phyloP scores from a whole-genome alignment of 331 rosid species.

The Prunus yedoensis region DNA sequence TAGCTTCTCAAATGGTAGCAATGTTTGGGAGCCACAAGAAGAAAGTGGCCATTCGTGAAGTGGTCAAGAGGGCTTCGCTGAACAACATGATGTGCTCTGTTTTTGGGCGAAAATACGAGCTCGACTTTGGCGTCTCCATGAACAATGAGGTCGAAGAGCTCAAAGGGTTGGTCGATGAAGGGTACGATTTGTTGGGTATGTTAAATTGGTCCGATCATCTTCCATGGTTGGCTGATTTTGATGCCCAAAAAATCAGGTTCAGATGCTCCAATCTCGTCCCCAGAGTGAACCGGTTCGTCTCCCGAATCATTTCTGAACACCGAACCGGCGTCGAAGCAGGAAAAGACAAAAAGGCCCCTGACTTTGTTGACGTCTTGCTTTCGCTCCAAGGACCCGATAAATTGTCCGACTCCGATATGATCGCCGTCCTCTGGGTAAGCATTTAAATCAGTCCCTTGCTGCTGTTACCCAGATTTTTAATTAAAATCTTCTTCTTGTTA shows the following conservation, averaged over 20 bases:
- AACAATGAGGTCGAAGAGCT: conserved; percentile 46
- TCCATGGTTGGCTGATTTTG: conserved; percentile 60
- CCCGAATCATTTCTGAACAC: conserved; percentile 59
- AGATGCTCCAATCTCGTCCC: conserved; percentile 68
- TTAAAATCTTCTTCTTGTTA: background rate
- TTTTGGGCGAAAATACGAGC: conserved; percentile 54
- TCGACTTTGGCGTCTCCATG: conserved; percentile 16
- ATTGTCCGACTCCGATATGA: conserved; percentile 72
- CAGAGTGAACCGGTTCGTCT: conserved; percentile 68
- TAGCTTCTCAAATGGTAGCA: conserved; percentile 50
- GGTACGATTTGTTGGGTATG: conserved; percentile 73
- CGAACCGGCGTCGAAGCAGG: conserved; percentile 17
- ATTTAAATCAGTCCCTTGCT: background rate
- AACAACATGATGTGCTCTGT: conserved; percentile 82
- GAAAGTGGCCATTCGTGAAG: conserved; percentile 27
- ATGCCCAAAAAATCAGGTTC: conserved; percentile 66
- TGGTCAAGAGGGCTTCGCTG: conserved; percentile 63
- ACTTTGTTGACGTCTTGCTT: conserved; percentile 83
- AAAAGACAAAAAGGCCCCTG: conserved; percentile 26
- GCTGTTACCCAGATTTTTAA: background rate
- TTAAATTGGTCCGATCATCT: conserved; percentile 91
- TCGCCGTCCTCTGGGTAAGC: conserved; percentile 95
- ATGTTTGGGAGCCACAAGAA: background rate
- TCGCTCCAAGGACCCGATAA: conserved; percentile 71
- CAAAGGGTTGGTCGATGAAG: conserved; percentile 60